Base-by-base conservation (phyloP, 768 basidiomycete genomes). In the Leccinum ochraceum region DNA sequence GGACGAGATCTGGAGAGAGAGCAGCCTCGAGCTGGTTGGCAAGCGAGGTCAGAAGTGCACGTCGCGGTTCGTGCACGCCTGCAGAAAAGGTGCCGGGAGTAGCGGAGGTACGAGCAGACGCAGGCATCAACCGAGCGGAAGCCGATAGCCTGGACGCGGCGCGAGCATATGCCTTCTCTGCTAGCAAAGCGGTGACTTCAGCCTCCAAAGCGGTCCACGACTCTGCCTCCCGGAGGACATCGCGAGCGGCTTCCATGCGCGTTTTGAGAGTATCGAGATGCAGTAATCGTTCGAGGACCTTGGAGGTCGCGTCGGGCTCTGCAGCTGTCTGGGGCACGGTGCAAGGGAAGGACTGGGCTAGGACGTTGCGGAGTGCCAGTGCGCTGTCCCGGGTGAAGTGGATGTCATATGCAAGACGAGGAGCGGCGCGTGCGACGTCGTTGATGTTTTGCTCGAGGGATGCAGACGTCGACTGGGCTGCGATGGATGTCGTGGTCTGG, bases 371-470 rank as follows among this genome's bases (percentile, higher is more conserved):
- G 24, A 98, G 81, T 3, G 90, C 83, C 17, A 90, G 75, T 1
- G 95, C 95, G 34, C 89, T 87, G 67, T 98, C 96, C 48, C 92
- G 89, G 87, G 98, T 95, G 78, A 97, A 97, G 71, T 98, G 95
- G 37, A 99, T 81, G 75, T 98, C 97, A 72, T 97, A 98, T 1
- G 92, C 87, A 51, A 99, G 81, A 42, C 97, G 85, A 13, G 97
- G 94, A 22, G 98, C 88, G 5, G 88, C 85, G 53, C 95, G 86
- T 2, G 95, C 94, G 48, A 98, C 92, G 71, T 98, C 95, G 69
- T 94, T 89, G 60, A 99, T 95, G 51, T 87, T 85, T 62, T 87
- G 87, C 73, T 98, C 97, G 58, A 98, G 84, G 56, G 89, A 80
- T 11, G 87, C 77, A 3, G 94, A 92, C 0, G 95, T 95, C 66